Conservation (phyloP, 192 early-diverging fungal species). For the Coemansia sp. region DNA sequence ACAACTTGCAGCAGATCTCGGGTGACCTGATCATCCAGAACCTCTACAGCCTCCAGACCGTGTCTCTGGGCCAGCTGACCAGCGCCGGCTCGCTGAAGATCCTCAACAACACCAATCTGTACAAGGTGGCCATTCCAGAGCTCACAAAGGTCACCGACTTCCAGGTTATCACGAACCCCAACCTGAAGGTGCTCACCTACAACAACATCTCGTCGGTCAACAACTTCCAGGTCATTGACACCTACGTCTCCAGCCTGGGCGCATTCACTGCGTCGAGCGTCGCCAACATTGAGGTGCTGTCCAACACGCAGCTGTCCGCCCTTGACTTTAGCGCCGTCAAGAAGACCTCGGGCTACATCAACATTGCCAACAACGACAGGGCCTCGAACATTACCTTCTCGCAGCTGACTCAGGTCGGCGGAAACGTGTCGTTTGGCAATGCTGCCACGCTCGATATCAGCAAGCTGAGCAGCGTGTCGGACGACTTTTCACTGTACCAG, state of each 20-base stretch:
- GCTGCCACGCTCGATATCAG: constrained; percentile 50
- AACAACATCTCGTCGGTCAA: constrained; percentile 50
- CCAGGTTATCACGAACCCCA: constrained; percentile 59
- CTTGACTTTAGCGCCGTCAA: constrained; percentile 58
- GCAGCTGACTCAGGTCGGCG: constrained; percentile 56
- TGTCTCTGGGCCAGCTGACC: constrained; percentile 50
- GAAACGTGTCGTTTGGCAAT: constrained; percentile 65
- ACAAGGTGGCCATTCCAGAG: constrained; percentile 41
- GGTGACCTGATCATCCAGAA: constrained; percentile 59
- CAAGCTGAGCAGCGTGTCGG: constrained; percentile 50
- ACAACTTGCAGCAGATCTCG: constrained; percentile 42
- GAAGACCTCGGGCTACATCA: constrained; percentile 53
- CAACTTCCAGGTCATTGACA: constrained; percentile 59
- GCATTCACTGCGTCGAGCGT: constrained; percentile 42
- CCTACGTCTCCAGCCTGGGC: constrained; percentile 46
- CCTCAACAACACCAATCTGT: constrained; percentile 62
- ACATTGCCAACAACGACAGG: constrained; percentile 63
- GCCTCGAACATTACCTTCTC: constrained; percentile 51
- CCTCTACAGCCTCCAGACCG: constrained; percentile 55
- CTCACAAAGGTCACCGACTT: constrained; percentile 52
- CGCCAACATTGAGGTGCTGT: constrained; percentile 58
- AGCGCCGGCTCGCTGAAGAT: constrained; percentile 49
- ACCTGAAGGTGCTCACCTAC: constrained; percentile 48
- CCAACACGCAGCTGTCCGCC: constrained; percentile 57
- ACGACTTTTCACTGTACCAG: constrained; percentile 64